Conservation (phyloP, 148 eudicot species). For the Rhododendron vialii region DNA sequence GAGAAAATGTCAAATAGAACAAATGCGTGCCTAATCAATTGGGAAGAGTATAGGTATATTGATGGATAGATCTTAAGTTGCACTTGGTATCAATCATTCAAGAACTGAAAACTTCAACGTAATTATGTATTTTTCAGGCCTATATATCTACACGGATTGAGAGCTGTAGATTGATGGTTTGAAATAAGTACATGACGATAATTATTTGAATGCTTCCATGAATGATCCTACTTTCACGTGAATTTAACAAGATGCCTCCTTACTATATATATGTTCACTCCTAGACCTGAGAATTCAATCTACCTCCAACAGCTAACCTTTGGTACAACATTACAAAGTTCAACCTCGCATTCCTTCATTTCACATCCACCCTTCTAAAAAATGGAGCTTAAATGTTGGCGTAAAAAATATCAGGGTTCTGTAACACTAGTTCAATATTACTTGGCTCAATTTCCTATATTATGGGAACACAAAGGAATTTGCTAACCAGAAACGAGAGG, state of each 20-base stretch:
- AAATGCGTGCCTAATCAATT: not conserved
- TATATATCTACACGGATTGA: not conserved
- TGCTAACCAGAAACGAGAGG: not conserved
- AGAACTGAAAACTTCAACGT: not conserved
- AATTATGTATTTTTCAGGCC: not conserved
- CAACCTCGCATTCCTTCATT: not conserved
- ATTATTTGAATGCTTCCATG: not conserved
- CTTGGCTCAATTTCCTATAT: not conserved
- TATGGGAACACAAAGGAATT: not conserved
- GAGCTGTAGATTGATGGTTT: not conserved
- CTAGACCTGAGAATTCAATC: not conserved
- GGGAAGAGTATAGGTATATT: not conserved
- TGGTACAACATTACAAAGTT: not conserved
- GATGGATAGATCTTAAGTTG: not conserved
- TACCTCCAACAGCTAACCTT: not conserved
- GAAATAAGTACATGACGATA: not conserved
- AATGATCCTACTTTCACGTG: not conserved
- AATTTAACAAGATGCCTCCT: not conserved
- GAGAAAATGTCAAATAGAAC: constrained; percentile 6
- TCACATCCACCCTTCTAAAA: not conserved
- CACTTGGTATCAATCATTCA: not conserved
- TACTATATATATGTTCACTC: not conserved
- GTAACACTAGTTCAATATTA: not conserved
- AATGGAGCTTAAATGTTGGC: not conserved
- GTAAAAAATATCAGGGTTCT: not conserved